Conservation (phyloP, 257 asterid species). For the Nicotiana otophora region DNA sequence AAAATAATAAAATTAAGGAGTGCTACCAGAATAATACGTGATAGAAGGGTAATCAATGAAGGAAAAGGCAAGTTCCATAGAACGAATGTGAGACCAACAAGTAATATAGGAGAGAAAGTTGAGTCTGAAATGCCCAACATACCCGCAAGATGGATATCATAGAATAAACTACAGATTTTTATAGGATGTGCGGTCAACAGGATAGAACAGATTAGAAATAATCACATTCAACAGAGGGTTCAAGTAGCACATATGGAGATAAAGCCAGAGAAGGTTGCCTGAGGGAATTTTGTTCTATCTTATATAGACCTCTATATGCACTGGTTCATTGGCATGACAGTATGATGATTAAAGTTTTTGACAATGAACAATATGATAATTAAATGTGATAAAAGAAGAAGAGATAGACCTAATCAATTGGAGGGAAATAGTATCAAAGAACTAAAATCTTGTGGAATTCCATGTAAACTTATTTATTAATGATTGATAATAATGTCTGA, state of each 20-base stretch:
- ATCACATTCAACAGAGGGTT: neutral
- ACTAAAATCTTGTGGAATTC: neutral
- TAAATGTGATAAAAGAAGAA: neutral
- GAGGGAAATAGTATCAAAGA: neutral
- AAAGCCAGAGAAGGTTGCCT: neutral
- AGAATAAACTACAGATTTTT: neutral
- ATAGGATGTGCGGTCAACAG: neutral
- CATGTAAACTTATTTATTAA: neutral
- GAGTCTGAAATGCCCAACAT: neutral
- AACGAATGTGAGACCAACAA: neutral
- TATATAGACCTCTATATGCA: neutral
- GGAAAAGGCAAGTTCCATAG: neutral
- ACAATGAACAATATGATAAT: neutral
- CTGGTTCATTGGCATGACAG: neutral
- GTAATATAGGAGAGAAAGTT: neutral
- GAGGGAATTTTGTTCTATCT: neutral
- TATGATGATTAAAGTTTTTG: neutral
- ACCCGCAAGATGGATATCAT: neutral
- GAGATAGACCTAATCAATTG: neutral
- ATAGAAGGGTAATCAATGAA: neutral
- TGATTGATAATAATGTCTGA: neutral
- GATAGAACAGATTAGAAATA: neutral
- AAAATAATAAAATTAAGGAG: neutral
- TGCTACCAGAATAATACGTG: neutral
- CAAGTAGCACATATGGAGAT: neutral